Evolutionary conservation across 495 filamentous ascomycete genomes (phyloP).

Genomic region (Aspergillus baeticus): DNA sequence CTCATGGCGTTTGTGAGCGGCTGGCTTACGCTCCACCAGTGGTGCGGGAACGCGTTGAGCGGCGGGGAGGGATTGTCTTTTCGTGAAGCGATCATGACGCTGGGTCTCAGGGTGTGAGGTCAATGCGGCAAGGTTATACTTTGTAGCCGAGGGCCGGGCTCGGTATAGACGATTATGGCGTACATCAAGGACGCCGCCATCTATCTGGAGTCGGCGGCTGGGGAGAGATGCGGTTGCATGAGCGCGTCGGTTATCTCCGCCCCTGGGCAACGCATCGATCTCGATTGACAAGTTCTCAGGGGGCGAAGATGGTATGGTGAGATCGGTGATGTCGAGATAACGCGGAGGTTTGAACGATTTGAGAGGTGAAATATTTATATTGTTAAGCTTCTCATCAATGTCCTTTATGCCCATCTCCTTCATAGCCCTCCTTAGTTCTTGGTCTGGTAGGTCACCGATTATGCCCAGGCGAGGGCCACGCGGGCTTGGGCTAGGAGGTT

Average conservation of each 20-base stretch:
- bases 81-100: constrained; percentile 37
- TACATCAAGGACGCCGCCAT: constrained; percentile 18
- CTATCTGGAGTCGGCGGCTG: constrained; percentile 20
- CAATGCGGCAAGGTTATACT: constrained; percentile 22
- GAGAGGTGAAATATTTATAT: constrained; percentile 30
- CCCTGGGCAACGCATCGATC: constrained; percentile 22
- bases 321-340: constrained; percentile 10
- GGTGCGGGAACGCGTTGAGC: constrained; percentile 48
- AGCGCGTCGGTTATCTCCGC: constrained; percentile 19
- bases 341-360: constrained; percentile 17
- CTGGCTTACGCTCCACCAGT: constrained; percentile 58
- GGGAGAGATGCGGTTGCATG: constrained; percentile 20
- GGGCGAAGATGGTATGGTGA: constrained; percentile 35
- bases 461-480: constrained; percentile 29
- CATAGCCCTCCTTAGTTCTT: constrained; percentile 28
- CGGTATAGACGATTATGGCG: constrained; percentile 15
- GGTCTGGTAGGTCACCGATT: constrained; percentile 24
- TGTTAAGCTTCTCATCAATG: constrained; percentile 32
- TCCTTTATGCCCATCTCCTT: constrained; percentile 23
- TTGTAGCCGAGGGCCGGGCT: constrained; percentile 21
- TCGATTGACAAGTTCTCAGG: constrained; percentile 28
- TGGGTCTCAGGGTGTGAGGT: constrained; percentile 16
- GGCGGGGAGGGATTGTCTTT: constrained; percentile 29
- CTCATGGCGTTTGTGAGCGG: constrained; percentile 63
- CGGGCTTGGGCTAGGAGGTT: constrained; percentile 42